Evolutionary conservation across 345 rosid species (phyloP).

Genomic region (Bruguiera gymnorhiza): DNA sequence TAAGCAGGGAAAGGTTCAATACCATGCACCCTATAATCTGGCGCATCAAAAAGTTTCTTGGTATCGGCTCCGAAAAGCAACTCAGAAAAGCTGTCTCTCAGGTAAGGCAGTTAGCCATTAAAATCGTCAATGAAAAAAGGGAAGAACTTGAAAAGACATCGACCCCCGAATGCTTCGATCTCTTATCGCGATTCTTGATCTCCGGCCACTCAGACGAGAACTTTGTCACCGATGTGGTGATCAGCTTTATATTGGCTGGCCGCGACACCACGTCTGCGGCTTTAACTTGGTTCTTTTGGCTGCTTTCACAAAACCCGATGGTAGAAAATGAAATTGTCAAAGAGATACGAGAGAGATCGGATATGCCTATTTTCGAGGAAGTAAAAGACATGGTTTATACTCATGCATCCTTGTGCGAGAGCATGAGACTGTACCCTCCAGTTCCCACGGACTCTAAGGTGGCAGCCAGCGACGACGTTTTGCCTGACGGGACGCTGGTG

Average conservation of each 20-base stretch:
- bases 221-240: slow-evolving; percentile 48
- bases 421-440: slow-evolving; percentile 62
- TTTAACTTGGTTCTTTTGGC: slow-evolving; percentile 72
- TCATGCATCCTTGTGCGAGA: slow-evolving; percentile 51
- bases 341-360: slow-evolving; percentile 36
- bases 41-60: slow-evolving; percentile 42
- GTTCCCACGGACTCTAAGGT: slow-evolving; percentile 41
- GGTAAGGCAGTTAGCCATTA: slow-evolving; percentile 48
- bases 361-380: slow-evolving; percentile 19
- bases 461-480: slow-evolving; percentile 29
- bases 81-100: slow-evolving; percentile 32
- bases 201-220: slow-evolving; percentile 47
- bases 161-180: slow-evolving; percentile 37
- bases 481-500: slow-evolving; percentile 48
- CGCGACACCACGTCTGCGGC: slow-evolving; percentile 79
- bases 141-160: slow-evolving; percentile 21
- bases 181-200: slow-evolving; percentile 51
- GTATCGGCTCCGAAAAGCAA: slow-evolving; percentile 46
- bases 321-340: slow-evolving; percentile 34
- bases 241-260: slow-evolving; percentile 65
- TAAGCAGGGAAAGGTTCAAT: slow-evolving; percentile 38
- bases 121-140: slow-evolving; percentile 49
- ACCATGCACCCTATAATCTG: slow-evolving; percentile 30
- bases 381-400: slow-evolving; percentile 32
- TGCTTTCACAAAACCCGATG: slow-evolving; percentile 39